phyloP scores from a whole-genome alignment of 2,329 filamentous ascomycete species.

The Pseudogymnoascus sp. region DNA sequence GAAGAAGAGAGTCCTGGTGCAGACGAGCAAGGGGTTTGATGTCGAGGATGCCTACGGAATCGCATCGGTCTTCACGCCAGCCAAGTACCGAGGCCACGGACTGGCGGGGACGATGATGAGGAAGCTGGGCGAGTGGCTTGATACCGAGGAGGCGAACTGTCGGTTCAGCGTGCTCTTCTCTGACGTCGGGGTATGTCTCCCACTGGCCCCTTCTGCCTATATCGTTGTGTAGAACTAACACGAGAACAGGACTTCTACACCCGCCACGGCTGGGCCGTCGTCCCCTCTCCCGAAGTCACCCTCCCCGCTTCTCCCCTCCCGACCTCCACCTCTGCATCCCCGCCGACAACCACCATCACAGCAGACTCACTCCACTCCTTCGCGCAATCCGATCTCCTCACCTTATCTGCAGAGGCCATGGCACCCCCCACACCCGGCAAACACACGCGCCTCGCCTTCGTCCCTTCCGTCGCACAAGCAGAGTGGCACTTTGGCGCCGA shows the following conservation, averaged over 20 bases:
- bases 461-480: conserved; percentile 24
- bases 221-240: not conserved
- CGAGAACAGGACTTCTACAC: conserved; percentile 23
- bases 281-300: conserved; percentile 27
- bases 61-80: not conserved
- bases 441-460: conserved; percentile 16
- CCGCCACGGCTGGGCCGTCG: conserved; percentile 29
- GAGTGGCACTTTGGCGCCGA: conserved; percentile 9
- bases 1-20: not conserved
- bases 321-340: not conserved
- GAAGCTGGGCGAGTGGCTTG: not conserved
- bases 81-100: not conserved
- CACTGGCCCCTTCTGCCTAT: not conserved
- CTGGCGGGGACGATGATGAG: not conserved
- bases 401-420: not conserved
- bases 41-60: not conserved
- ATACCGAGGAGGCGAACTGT: not conserved
- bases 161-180: not conserved
- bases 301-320: conserved; percentile 21
- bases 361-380: not conserved
- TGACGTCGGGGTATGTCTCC: not conserved
- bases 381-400: not conserved
- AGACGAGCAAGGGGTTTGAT: not conserved
- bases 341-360: not conserved
- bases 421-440: conserved; percentile 8